These are phyloP conservation scores for Xylaria cubensis DNA, from an alignment of 495 filamentous ascomycete genomes.

Conservation along the genomic window DNA sequence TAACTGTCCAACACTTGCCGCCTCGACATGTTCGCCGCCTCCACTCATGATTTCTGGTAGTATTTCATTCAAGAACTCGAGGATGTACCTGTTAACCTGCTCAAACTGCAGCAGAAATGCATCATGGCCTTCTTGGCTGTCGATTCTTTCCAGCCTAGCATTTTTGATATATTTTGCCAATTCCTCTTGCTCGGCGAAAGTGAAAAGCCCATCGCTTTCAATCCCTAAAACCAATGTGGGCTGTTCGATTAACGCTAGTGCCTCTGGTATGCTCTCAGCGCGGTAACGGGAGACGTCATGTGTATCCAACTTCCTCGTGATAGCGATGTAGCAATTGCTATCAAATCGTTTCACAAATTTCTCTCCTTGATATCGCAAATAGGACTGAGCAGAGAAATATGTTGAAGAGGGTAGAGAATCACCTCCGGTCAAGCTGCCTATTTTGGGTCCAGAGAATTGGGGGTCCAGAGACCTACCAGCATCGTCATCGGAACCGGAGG, in stretches of 20 bases:
- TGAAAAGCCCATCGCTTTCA: constrained; percentile 93
- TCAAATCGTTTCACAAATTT: constrained; percentile 98
- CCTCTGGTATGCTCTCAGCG: constrained; percentile 66
- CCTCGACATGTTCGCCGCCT: constrained; percentile 55
- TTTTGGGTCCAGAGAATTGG: constrained; percentile 74
- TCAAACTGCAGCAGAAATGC: constrained; percentile 96
- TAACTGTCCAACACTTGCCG: constrained; percentile 55
- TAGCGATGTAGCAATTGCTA: constrained; percentile 98
- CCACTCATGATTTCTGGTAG: constrained; percentile 85
- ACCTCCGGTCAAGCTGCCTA: constrained; percentile 43
- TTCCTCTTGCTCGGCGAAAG: constrained; percentile 94
- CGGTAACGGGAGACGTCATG: constrained; percentile 88
- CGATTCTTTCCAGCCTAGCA: constrained; percentile 80
- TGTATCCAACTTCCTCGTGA: constrained; percentile 98
- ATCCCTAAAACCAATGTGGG: constrained; percentile 91
- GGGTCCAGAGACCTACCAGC: constrained; percentile 61
- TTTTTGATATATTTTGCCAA: constrained; percentile 82
- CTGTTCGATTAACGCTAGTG: constrained; percentile 83
- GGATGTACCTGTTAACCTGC: constrained; percentile 88
- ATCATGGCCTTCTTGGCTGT: constrained; percentile 93
- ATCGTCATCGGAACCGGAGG: constrained; percentile 48
- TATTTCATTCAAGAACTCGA: constrained; percentile 82
- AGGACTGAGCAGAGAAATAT: constrained; percentile 96
- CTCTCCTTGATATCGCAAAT: constrained; percentile 94
- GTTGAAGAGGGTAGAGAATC: constrained; percentile 69